Evolutionary conservation across 2,329 filamentous ascomycete species (phyloP).

Genomic region (Fusarium anthophilum): DNA sequence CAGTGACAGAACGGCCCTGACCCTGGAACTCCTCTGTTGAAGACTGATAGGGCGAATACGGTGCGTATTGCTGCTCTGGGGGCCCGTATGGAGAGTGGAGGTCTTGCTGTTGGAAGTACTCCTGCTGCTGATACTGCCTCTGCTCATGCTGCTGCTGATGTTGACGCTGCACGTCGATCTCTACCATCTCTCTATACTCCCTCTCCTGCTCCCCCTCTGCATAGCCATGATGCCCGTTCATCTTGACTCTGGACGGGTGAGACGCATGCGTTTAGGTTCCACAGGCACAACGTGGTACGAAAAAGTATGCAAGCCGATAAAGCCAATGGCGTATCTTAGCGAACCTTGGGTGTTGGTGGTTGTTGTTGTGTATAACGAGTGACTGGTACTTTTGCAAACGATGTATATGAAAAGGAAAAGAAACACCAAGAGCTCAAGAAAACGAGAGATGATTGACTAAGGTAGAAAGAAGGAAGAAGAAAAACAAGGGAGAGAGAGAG

Average conservation of each 20-base stretch:
- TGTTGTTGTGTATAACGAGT: conserved; percentile 17
- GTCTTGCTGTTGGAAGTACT: conserved; percentile 33
- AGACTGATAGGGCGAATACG: conserved; percentile 35
- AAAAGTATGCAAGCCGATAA: not conserved
- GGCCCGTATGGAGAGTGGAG: conserved; percentile 37
- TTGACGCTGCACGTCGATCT: conserved; percentile 47
- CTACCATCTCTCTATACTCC: conserved; percentile 49
- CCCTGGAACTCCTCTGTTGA: conserved; percentile 38
- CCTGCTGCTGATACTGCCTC: conserved; percentile 32
- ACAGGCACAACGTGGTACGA: not conserved
- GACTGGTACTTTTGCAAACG: conserved; percentile 6
- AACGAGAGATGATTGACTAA: conserved; percentile 20
- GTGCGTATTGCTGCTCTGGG: conserved; percentile 17
- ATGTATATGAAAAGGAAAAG: conserved; percentile 5
- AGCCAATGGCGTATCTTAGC: conserved; percentile 7
- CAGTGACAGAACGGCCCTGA: conserved; percentile 39
- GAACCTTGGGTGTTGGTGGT: conserved; percentile 1
- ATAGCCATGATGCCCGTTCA: conserved; percentile 44
- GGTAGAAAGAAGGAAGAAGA: conserved; percentile 2
- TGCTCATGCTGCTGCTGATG: conserved; percentile 42
- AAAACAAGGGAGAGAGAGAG: conserved; percentile 19
- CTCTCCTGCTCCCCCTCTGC: conserved; percentile 32
- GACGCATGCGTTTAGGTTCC: conserved; percentile 30
- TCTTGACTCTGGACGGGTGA: conserved; percentile 18
- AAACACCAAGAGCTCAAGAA: conserved; percentile 18